These are phyloP conservation scores for Penicillium sp. DNA, from an alignment of 2,329 filamentous ascomycete species.

Conservation along the genomic window DNA sequence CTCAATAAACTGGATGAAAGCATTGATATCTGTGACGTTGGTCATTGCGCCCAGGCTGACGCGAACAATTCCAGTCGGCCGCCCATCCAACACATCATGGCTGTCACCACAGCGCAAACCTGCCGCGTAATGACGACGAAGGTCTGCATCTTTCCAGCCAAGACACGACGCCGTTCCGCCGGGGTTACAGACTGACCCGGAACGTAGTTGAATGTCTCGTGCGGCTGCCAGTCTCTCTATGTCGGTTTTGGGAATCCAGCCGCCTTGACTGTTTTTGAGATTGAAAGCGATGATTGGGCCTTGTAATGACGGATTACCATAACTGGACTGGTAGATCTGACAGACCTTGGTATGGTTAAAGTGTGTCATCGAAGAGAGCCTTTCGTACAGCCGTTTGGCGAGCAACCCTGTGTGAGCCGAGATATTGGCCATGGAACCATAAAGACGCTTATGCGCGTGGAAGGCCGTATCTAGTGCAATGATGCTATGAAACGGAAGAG, in stretches of 20 bases:
- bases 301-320: neutral
- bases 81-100: neutral
- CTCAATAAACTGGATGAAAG: neutral
- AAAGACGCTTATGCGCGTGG: neutral
- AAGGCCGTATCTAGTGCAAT: neutral
- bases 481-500: neutral
- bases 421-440: neutral
- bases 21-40: neutral
- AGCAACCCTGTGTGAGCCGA: neutral
- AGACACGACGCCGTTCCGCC: neutral
- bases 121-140: neutral
- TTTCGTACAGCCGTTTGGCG: neutral
- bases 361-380: neutral
- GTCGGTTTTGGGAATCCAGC: neutral
- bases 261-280: neutral
- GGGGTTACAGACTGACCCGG: neutral
- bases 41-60: neutral
- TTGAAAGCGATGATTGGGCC: neutral
- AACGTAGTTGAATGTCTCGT: neutral
- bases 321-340: neutral
- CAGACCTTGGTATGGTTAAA: neutral
- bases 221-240: neutral
- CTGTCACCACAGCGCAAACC: neutral
- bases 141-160: neutral
- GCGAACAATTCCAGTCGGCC: neutral